Conservation (phyloP, 495 filamentous ascomycete species). For the Cairneyella variabilis region DNA sequence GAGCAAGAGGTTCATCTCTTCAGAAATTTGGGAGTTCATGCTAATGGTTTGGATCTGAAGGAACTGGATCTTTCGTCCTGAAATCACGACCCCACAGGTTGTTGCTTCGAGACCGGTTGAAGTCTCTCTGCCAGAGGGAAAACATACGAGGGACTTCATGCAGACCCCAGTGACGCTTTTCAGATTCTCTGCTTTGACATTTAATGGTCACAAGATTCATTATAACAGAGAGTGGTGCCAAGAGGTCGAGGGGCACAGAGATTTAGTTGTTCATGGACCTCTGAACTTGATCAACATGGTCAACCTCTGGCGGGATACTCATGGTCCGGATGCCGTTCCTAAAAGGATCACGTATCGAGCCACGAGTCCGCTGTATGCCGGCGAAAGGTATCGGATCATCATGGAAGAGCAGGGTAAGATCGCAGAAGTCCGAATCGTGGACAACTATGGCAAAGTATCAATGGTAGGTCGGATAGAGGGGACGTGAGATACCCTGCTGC, state of each 20-base stretch:
- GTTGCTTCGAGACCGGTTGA: conserved; percentile 19
- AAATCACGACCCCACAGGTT: conserved; percentile 28
- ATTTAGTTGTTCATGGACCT: conserved; percentile 60
- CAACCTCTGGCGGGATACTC: conserved; percentile 58
- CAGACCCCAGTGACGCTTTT: conserved; percentile 59
- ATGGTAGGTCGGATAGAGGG: conserved; percentile 46
- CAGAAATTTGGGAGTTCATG: no score
- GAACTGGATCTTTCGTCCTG: conserved; percentile 58
- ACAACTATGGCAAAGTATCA: conserved; percentile 35
- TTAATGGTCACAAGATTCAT: conserved; percentile 72
- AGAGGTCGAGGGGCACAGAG: conserved; percentile 55
- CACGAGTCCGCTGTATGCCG: conserved; percentile 56
- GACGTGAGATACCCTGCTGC: not conserved
- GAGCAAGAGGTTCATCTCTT: no score
- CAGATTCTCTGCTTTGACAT: conserved; percentile 69
- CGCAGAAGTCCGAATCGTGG: conserved; percentile 37
- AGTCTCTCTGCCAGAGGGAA: conserved; percentile 27
- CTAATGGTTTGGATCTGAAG: conserved; percentile 25
- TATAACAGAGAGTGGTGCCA: conserved; percentile 58
- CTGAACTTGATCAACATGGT: conserved; percentile 61
- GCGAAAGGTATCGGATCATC: conserved; percentile 44
- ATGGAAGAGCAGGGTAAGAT: conserved; percentile 30
- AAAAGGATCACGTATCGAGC: conserved; percentile 54
- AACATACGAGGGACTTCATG: conserved; percentile 40
- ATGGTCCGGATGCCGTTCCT: conserved; percentile 31